A percentile compares a stretch with the other conserved stretches of the same genome.
These are phyloP conservation scores for Elaeis oleifera DNA, from an alignment of 202 grass and related monocot genomes.

Conservation along the genomic window DNA sequence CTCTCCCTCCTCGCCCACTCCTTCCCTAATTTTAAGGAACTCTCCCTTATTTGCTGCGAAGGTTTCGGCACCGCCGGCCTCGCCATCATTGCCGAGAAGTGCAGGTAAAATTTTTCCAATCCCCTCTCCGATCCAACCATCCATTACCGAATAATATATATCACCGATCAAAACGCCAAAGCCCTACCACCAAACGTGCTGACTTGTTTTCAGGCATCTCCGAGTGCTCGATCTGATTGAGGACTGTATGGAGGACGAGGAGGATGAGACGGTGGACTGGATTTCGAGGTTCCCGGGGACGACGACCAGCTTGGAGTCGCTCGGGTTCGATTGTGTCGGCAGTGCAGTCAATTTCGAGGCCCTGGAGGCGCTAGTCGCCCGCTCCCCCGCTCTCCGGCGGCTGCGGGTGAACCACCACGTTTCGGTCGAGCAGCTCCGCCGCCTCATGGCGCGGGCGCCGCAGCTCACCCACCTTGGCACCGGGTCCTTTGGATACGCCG, in stretches of 20 bases:
- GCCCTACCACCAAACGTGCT: too few species aligned
- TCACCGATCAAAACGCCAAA: too few species aligned
- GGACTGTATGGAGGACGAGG: constrained; percentile 28
- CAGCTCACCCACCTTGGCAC: constrained; percentile 33
- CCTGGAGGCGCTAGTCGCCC: constrained; percentile 28
- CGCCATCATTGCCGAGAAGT: constrained; percentile 30
- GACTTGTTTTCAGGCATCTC: constrained; percentile 17
- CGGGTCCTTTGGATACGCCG: constrained; percentile 7
- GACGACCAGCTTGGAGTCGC: constrained; percentile 24
- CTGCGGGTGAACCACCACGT: constrained; percentile 30
- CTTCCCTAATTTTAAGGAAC: constrained; percentile 29
- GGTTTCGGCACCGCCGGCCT: constrained; percentile 27
- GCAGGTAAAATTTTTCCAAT: constrained; percentile 18
- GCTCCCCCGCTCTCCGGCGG: constrained; percentile 14
- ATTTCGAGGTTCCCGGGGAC: constrained; percentile 33
- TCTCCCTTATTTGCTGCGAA: constrained; percentile 27
- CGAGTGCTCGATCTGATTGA: constrained; percentile 34
- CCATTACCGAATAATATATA: too few species aligned
- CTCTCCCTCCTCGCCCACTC: constrained; percentile 13
- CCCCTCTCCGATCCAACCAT: too few species aligned
- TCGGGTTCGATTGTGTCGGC: constrained; percentile 21
- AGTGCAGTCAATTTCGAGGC: constrained; percentile 23
- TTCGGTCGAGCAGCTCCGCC: constrained; percentile 21
- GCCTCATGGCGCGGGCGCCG: constrained; percentile 29
- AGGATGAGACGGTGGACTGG: constrained; percentile 22